Evolutionary conservation across 1,284 basidiomycete species (phyloP), one percentile per base, ranked within the genome.

Genomic region (Sanguinoderma infundibulare): DNA sequence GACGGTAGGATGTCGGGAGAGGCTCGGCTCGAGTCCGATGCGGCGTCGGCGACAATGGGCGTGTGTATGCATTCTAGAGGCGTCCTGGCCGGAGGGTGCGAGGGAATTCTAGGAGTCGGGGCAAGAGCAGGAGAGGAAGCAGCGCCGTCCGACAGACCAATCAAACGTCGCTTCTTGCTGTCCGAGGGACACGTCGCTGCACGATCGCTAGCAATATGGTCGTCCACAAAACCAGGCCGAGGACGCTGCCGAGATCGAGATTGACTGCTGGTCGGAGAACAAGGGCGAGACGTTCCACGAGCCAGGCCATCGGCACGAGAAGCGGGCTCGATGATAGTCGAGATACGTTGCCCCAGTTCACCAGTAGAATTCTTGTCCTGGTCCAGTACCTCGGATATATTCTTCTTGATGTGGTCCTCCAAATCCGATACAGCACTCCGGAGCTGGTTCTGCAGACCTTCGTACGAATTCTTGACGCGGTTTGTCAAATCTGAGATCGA

Each of bases 291-390:
- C 5, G n/a, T 36, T 51, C 20, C 20, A 5, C 5, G n/a, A 35
- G 30, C 12, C 32, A 34, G 32, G 22, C 49, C 7, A 20, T 22
- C n/a, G 17, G 26, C n/a, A 8, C 17, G 36, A 15, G n/a, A 24
- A 24, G 44, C 7, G 2, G n/a, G 12, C 38, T 10, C n/a, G 17
- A 47, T 44, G 9, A 35, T 14, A 14, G 30, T 26, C 3, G 38
- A 36, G 32, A 59, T 15, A 2, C 46, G 53, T 10, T 51, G 59
- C 24, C 44, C 51, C 9, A 63, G 57, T 9, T 71, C 65, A 32
- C 67, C 65, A 12, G 81, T 60, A 15, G 71, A 68, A 30, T 85
- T 80, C 30, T 74, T 72, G 52, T 85, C 68, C 17, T 71, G 70
- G 44, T 71, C 76, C 38, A 79, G 78, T 24, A 28, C 14, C 52